Conservation (phyloP, 352 stramenopile species). For the Pythium scleroteichum region DNA sequence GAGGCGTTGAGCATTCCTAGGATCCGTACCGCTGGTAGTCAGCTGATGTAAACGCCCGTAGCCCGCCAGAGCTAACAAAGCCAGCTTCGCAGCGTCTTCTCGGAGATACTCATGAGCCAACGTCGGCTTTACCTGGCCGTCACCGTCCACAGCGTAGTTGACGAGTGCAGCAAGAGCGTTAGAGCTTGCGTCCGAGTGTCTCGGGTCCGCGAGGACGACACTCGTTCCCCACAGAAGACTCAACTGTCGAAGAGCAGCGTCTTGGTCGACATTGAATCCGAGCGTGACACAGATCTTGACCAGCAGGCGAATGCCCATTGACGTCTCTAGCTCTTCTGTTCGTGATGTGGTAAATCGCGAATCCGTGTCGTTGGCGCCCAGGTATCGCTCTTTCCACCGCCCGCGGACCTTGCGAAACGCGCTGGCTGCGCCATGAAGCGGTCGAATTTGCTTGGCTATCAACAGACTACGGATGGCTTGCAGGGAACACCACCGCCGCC, state of each 20-base stretch:
- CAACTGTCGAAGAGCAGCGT: background rate
- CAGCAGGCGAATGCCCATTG: conserved; percentile 2
- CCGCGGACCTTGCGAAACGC: conserved; percentile 2
- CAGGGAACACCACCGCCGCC: background rate
- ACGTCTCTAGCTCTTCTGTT: background rate
- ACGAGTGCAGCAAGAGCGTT: too few species aligned
- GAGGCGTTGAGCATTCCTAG: too few species aligned
- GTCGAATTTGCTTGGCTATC: conserved; percentile 2
- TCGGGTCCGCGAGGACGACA: background rate
- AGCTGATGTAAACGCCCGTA: too few species aligned
- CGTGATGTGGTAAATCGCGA: too few species aligned
- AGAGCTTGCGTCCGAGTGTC: too few species aligned
- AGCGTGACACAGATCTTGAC: background rate
- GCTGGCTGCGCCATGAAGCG: background rate
- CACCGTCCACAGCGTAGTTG: too few species aligned
- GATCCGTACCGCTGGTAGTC: too few species aligned
- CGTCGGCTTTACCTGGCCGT: too few species aligned
- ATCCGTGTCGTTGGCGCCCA: background rate
- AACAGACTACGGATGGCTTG: background rate
- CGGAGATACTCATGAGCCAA: too few species aligned
- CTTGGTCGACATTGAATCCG: conserved; percentile 3
- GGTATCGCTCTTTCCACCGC: conserved; percentile 1
- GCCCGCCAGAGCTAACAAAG: too few species aligned
- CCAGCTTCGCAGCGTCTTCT: too few species aligned
- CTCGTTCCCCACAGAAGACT: background rate